Evolutionary conservation across 2,329 filamentous ascomycete genomes (phyloP), one percentile per base, ranked within the genome.

Genomic region (Fulvia fulva): DNA sequence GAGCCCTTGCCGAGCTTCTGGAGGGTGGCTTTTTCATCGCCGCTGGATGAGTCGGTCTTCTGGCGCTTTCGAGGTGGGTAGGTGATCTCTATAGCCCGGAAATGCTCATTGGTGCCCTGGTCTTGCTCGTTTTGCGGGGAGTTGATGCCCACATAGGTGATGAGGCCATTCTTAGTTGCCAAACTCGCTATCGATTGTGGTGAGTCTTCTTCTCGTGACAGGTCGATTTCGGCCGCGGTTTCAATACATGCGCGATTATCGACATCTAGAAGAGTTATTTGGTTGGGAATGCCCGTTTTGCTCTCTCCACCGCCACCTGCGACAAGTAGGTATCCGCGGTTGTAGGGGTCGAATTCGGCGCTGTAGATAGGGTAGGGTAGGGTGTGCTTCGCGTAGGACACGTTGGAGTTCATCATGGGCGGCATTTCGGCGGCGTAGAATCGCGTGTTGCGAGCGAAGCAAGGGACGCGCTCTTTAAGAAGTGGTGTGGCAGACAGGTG

Each of bases 271-370:
- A 91, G 78, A 28, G 85, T 89, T 69, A 96, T 91, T 75, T 91
- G 91, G 79, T 96, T 96, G 57, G 87, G 86, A 22, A 96, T 89
- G 46, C 91, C 91, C 65, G 85, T 91, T 64, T 85, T 84, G 51
- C 89, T 86, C 63, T 90, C 86, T 52, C 93, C 93, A 64, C 93
- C 93, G 61, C 93, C 93, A 53, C 93, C 93, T 60, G 88, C 91
- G 37, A 96, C 89, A 8, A 96, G 78, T 23, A 97, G 80, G 63
- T 87, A 86, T 63, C 83, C 83, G 59, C 87, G 82, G 77, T 95
- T 86, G 68, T 87, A 83, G 53, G 88, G 90, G 71, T 96, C 91
- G 74, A 96, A 97, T 70, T 91, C 91, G 72, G 91, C 89, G 56
- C 88, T 86, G 74, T 91, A 96, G 59, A 96, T 83, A 51, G 92